Base-by-base conservation (phyloP, 192 early-diverging fungal genomes). In the Allomyces javanicus region DNA sequence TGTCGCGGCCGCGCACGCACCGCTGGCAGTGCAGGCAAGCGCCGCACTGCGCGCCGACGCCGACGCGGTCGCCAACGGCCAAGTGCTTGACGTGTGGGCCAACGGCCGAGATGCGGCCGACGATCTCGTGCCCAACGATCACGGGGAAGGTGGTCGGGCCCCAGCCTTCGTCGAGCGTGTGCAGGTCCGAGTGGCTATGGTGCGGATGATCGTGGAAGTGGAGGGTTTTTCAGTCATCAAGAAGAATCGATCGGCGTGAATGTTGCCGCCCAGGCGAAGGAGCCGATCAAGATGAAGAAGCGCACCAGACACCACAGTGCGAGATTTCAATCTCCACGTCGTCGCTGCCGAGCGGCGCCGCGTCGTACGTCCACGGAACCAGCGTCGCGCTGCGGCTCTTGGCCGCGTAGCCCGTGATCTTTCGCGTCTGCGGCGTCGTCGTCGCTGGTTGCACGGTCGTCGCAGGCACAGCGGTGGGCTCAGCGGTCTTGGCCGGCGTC, bases 41-140 rank as follows among this genome's bases (percentile, higher is more conserved):
- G 25, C 75, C 78, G 62, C 77, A 77, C 68, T 86, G 79, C 61
- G 84, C 83, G 40, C 89, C 89, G 22, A 83, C 75, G 62, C 88
- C 88, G 33, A 86, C 79, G 12, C 74, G 69, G 61, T 86, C 86
- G 27, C 86, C 86, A 17, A 82, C 68, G 9, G 79, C 66, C 14
- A 81, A 66, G 45, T 78, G 66, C 2, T 72, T 71, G 0, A 85
- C 88, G 17, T 74, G 71, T 7, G 74, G 72, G 12, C 86, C 86
- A 64, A 81, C 76, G 50, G 79, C 78, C 22, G 80, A 75, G 40
- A 88, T 75, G 12, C 66, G 74, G 44, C 87, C 87, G 64, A 87
- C 72, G 33, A 86, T 81, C 70, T 90, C 88, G 64, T 90, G 86
- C 12, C 86, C 84, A 43, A 79, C 79, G 25, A 88, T 78, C 10